These are phyloP conservation scores for Yamadazyma songkhlaensis DNA, from an alignment of 1,139 yeast genomes.

Conservation along the genomic window DNA sequence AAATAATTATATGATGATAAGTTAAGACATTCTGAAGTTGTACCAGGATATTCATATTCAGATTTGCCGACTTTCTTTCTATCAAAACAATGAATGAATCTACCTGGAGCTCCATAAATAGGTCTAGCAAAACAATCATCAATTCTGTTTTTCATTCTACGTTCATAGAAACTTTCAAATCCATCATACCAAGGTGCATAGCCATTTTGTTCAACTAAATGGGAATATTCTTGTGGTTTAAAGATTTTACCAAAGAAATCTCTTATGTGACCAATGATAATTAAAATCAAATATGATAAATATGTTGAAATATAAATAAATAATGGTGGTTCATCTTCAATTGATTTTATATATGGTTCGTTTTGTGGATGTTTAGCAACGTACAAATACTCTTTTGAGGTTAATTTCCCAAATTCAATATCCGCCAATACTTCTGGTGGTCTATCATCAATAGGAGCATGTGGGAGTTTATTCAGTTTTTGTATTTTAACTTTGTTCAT, in stretches of 20 bases:
- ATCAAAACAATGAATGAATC: constrained; percentile 78
- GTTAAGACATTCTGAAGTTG: constrained; percentile 74
- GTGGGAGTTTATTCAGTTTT: constrained; percentile 35
- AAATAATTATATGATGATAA: constrained; percentile 89
- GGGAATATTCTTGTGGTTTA: constrained; percentile 59
- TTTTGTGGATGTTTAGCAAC: constrained; percentile 53
- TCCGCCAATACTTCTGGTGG: constrained; percentile 55
- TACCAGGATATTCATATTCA: constrained; percentile 69
- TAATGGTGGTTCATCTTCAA: constrained; percentile 85
- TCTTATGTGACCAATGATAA: constrained; percentile 83
- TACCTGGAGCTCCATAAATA: constrained; percentile 95
- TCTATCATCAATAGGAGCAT: constrained; percentile 46
- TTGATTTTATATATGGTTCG: constrained; percentile 54
- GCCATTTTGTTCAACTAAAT: constrained; percentile 78
- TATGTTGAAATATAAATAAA: constrained; percentile 77
- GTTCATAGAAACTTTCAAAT: constrained; percentile 88
- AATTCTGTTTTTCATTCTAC: constrained; percentile 85
- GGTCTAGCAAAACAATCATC: constrained; percentile 97
- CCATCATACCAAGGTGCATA: constrained; percentile 96
- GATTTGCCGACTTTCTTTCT: constrained; percentile 64
- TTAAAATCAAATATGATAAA: constrained; percentile 75
- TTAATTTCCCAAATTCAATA: constrained; percentile 61
- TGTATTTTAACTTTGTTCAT: too few species aligned
- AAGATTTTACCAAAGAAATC: constrained; percentile 83
- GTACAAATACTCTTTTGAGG: constrained; percentile 56